Evolutionary conservation across 495 filamentous ascomycete species (phyloP).

Genomic region (Endocarpon pusillum): DNA sequence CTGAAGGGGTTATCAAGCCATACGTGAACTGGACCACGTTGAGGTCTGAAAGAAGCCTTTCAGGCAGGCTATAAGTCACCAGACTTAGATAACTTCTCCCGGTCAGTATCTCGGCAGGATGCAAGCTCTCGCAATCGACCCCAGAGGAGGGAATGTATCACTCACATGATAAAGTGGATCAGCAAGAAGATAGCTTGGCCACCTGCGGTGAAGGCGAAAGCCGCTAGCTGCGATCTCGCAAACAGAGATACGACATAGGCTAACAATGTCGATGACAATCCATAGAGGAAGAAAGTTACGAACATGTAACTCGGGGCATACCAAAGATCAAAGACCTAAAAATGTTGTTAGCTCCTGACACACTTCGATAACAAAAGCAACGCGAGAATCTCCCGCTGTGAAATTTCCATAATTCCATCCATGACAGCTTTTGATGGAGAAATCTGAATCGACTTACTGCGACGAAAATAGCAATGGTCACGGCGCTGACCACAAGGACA

Average conservation of each 20-base stretch:
- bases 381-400: too few relatives aligned
- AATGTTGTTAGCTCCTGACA: too few relatives aligned
- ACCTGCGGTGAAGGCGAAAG: slow-evolving; percentile 60
- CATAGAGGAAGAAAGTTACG: slow-evolving; percentile 57
- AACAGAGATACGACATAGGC: slow-evolving; percentile 62
- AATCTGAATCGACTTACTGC: too few relatives aligned
- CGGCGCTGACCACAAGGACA: slow-evolving; percentile 38
- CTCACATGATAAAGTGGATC: slow-evolving; percentile 58
- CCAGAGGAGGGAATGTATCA: too few relatives aligned
- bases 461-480: slow-evolving; percentile 42
- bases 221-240: slow-evolving; percentile 47
- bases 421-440: too few relatives aligned
- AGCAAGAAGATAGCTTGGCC: slow-evolving; percentile 56
- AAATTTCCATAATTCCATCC: too few relatives aligned
- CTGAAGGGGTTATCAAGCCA: slow-evolving; percentile 48
- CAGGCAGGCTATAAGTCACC: slow-evolving; percentile 46
- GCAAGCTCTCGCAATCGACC: too few relatives aligned
- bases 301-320: slow-evolving; percentile 62
- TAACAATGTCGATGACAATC: slow-evolving; percentile 48
- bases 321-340: slow-evolving; percentile 47
- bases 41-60: slow-evolving; percentile 38
- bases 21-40: slow-evolving; percentile 51
- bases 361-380: too few relatives aligned
- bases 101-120: too few relatives aligned
- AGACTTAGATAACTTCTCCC: slow-evolving; percentile 50